These are phyloP conservation scores for Oryza glaberrima DNA, from an alignment of 176 grass and related monocot genomes.

Conservation along the genomic window DNA sequence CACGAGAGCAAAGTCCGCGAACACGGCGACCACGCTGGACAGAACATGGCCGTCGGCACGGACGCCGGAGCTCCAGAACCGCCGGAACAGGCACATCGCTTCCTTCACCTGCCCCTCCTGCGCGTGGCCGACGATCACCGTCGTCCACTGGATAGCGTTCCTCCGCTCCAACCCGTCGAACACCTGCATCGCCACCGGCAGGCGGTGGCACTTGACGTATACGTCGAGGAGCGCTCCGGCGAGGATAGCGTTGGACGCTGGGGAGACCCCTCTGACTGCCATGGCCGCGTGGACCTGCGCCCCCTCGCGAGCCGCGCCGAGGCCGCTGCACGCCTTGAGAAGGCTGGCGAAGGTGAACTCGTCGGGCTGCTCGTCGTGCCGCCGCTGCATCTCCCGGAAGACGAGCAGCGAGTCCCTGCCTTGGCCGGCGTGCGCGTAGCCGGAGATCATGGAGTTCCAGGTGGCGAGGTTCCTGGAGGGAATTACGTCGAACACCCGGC, in stretches of 20 bases:
- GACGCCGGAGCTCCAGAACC: conserved; percentile 50
- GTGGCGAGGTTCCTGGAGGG: conserved; percentile 27
- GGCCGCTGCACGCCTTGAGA: conserved; percentile 49
- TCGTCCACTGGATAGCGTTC: conserved; percentile 53
- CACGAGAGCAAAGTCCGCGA: conserved; percentile 49
- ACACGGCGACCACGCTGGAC: conserved; percentile 34
- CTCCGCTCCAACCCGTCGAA: conserved; percentile 45
- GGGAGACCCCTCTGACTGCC: background rate
- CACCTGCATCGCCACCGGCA: conserved; percentile 35
- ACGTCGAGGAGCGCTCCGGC: conserved; percentile 48
- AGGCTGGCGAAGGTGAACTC: conserved; percentile 64
- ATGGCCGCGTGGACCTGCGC: conserved; percentile 47
- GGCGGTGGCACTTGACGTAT: conserved; percentile 46
- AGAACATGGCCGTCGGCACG: conserved; percentile 36
- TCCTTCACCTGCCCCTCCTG: conserved; percentile 46
- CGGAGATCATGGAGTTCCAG: conserved; percentile 54
- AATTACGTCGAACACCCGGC: conserved; percentile 36
- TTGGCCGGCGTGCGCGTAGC: conserved; percentile 33
- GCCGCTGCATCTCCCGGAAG: conserved; percentile 44
- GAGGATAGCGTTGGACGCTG: conserved; percentile 20
- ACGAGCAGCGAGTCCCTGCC: conserved; percentile 33
- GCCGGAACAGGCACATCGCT: conserved; percentile 37
- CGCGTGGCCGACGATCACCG: conserved; percentile 46
- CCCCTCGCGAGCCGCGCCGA: conserved; percentile 30
- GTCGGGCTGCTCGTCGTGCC: conserved; percentile 13